Evolutionary conservation across 352 stramenopile genomes (phyloP), one percentile per base, ranked within the genome.

Genomic region (Poterioochromonas sp.): DNA sequence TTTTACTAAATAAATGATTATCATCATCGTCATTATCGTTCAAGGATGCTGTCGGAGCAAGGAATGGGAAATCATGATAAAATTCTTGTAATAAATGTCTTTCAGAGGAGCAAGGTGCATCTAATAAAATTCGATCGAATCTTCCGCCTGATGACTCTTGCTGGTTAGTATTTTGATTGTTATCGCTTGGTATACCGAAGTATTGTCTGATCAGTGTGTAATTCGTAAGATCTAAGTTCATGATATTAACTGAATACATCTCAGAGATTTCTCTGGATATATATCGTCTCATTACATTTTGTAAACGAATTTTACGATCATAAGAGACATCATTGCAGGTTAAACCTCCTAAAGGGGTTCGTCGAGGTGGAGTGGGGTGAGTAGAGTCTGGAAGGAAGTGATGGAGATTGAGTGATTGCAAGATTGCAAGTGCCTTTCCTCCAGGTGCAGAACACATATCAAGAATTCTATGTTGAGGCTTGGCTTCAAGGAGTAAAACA

Each of bases 361-460:
- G n/a, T n/a, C n/a, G n/a, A n/a, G n/a, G n/a, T n/a, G n/a, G n/a
- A n/a, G n/a, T n/a, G n/a, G n/a, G n/a, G n/a, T n/a, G n/a, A n/a
- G n/a, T n/a, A n/a, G n/a, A n/a, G n/a, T n/a, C n/a, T n/a, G n/a
- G n/a, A n/a, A n/a, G n/a, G n/a, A n/a, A n/a, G n/a, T n/a, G n/a
- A 20, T 53, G 44, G 12, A 37, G 12, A 39, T 68, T 68, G 5
- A 68, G 58, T 37, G 5, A 18, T 39, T 68, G 58, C 12, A 68
- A 35, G 34, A 68, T 68, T 18, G 29, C 12, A 26, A 68, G 58
- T 41, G 97, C 99, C 86, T 99, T 99, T 69, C 91, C 97, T 32
- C 97, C 97, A 12, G 97, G 97, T 15, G 96, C 95, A 0, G 97
- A 95, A 81, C 94, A 98, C 92, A 98, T 97, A 85, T 98, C 94